Conservation (phyloP, 2,329 filamentous ascomycete species). For the Aureobasidium sp. region DNA sequence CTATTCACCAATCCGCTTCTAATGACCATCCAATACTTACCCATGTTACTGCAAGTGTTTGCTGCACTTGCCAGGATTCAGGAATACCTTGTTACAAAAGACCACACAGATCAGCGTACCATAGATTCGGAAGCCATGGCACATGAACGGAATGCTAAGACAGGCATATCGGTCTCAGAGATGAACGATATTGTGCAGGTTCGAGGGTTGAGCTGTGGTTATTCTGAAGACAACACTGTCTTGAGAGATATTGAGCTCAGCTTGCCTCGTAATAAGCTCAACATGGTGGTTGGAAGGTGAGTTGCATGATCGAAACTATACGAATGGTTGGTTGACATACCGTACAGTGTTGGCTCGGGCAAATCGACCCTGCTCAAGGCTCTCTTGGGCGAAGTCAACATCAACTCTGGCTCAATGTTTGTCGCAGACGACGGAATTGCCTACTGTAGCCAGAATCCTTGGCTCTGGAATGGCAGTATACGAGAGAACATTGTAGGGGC, state of each 20-base stretch:
- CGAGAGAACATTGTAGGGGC: slow-evolving; percentile 73
- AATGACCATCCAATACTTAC: slow-evolving; percentile 17
- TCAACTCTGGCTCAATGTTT: slow-evolving; percentile 8
- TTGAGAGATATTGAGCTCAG: slow-evolving; percentile 11
- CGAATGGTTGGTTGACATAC: not conserved
- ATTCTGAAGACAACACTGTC: slow-evolving; percentile 10
- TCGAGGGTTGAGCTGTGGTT: slow-evolving; percentile 4
- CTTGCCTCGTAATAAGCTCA: slow-evolving; percentile 13
- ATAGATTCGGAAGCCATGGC: slow-evolving; percentile 1
- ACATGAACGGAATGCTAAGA: not conserved
- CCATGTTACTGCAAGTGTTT: slow-evolving; percentile 16
- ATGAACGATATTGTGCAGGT: not conserved
- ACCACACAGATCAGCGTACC: slow-evolving; percentile 7
- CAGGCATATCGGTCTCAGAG: not conserved
- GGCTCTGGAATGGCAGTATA: slow-evolving; percentile 76
- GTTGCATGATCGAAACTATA: not conserved
- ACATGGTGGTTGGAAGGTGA: slow-evolving; percentile 17
- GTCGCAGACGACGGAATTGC: slow-evolving; percentile 13
- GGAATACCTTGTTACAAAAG: slow-evolving; percentile 15
- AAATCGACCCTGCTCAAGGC: slow-evolving; percentile 17
- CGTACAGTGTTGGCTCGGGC: slow-evolving; percentile 15
- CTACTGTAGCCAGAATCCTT: slow-evolving; percentile 30
- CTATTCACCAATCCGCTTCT: slow-evolving; percentile 21
- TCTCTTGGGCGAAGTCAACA: slow-evolving; percentile 14
- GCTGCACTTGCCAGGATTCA: slow-evolving; percentile 21